Evolutionary conservation across 192 early-diverging fungal species (phyloP).

Genomic region (Mortierella alpina): DNA sequence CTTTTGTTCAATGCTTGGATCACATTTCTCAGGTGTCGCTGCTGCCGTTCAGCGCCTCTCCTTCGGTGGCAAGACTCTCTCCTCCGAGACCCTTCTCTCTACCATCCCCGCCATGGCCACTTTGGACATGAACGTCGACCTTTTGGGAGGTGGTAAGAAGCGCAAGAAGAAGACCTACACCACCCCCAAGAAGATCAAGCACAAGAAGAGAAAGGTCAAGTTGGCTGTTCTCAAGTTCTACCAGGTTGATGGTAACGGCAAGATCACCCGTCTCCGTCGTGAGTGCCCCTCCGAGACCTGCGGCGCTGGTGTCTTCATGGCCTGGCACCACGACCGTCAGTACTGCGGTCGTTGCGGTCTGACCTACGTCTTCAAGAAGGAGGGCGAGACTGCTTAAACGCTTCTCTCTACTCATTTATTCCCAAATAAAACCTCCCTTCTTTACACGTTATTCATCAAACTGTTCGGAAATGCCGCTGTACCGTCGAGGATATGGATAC

Average conservation of each 20-base stretch:
- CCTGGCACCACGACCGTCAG: constrained; percentile 97
- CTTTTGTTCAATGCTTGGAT: background rate
- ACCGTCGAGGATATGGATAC: too few relatives aligned
- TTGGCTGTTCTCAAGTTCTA: constrained; percentile 99
- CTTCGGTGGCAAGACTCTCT: constrained; percentile 62
- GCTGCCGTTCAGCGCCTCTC: constrained; percentile 70
- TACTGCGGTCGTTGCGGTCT: constrained; percentile 98
- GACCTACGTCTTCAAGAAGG: constrained; percentile 96
- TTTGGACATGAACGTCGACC: constrained; percentile 62
- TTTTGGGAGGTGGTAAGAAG: constrained; percentile 96
- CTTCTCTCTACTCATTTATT: constrained; percentile 19
- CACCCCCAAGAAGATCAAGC: constrained; percentile 99
- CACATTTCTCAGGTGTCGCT: constrained; percentile 63
- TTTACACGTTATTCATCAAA: background rate
- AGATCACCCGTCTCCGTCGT: constrained; percentile 98
- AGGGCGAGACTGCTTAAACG: constrained; percentile 57
- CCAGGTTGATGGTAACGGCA: constrained; percentile 98
- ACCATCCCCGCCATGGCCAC: constrained; percentile 53
- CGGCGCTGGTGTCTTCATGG: constrained; percentile 99
- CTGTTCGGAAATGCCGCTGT: too few relatives aligned
- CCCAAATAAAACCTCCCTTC: constrained; percentile 49
- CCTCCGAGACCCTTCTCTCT: constrained; percentile 35
- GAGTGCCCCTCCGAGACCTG: constrained; percentile 97
- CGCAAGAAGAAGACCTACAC: constrained; percentile 99
- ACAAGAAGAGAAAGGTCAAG: constrained; percentile 99